Evolutionary conservation across 768 basidiomycete species (phyloP), one percentile per base, ranked within the genome.

Genomic region (Lentinula aciculospora): DNA sequence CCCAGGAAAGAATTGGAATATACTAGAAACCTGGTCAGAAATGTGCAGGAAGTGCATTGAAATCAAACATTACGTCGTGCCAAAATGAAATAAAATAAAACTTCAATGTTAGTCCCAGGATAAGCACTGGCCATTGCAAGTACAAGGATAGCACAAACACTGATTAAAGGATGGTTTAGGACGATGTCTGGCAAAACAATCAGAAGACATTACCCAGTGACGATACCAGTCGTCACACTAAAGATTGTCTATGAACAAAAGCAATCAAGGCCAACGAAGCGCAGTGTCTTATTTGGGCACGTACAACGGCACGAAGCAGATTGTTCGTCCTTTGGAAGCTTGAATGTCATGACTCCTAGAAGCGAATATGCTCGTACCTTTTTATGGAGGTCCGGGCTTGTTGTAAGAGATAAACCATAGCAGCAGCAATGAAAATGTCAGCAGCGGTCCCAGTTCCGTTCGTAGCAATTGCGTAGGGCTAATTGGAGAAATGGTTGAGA

Each of bases 121-220:
- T 44, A 56, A 8, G 54, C 54, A 29, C 25, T 25, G 13, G 54
- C 54, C 54, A 45, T 56, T 36, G 54, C 27, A 5, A 56, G 54
- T 5, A 56, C 54, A 17, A 56, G n/a, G n/a, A 56, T 56, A 28
- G 54, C 54, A 36, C 54, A 56, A 34, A 56, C 40, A 23, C 54
- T 56, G 54, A n/a, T 21, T 0, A n/a, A 44, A 21, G 17, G 7
- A 8, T 13, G 12, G 9, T 8, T 21, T 21, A 23, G 21, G 5
- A 31, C n/a, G 5, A 6, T 3, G n/a, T 15, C 12, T n/a, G 36
- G 6, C 19, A 28, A 1, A 50, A 21, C 13, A 36, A 36, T 3
- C n/a, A n/a, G n/a, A n/a, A 17, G 4, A 3, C 8, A 13, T 56
- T 29, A 56, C 54, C 54, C 28, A 13, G 54, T 44, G 40, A 56